Conservation (phyloP, 192 early-diverging fungal species). For the Dissophora ornata region DNA sequence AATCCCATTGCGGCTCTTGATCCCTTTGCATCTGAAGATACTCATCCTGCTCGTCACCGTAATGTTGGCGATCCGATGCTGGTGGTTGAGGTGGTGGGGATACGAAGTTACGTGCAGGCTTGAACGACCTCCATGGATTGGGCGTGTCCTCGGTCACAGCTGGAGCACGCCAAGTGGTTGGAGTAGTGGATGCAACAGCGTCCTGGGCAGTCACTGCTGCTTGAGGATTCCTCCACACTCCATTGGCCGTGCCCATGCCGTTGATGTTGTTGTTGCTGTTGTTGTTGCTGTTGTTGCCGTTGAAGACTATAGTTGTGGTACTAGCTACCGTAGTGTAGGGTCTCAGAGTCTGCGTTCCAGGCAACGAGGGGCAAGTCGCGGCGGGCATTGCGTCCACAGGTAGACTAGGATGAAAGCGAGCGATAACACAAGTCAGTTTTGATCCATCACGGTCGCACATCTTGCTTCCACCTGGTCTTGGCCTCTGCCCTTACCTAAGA, state of each 20-base stretch:
- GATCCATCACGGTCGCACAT: no score
- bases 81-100: background rate
- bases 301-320: no score
- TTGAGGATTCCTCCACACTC: conserved; percentile 24
- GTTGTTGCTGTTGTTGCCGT: background rate
- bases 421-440: background rate
- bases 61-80: background rate
- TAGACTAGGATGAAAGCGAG: background rate
- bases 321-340: no score
- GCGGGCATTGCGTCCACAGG: conserved; percentile 19
- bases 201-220: conserved; percentile 31
- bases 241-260: background rate
- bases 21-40: conserved; percentile 6
- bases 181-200: conserved; percentile 21
- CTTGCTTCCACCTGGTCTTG: no score
- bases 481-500: conserved; percentile 24
- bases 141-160: background rate
- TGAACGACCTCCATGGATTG: conserved; percentile 27
- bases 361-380: no score
- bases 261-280: conserved; percentile 9
- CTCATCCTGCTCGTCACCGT: background rate
- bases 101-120: background rate
- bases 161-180: background rate
- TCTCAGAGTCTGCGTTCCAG: no score
- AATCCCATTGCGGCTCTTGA: conserved; percentile 27